These are phyloP conservation scores for Neurospora africana DNA, from an alignment of 495 filamentous ascomycete genomes.

Conservation along the genomic window DNA sequence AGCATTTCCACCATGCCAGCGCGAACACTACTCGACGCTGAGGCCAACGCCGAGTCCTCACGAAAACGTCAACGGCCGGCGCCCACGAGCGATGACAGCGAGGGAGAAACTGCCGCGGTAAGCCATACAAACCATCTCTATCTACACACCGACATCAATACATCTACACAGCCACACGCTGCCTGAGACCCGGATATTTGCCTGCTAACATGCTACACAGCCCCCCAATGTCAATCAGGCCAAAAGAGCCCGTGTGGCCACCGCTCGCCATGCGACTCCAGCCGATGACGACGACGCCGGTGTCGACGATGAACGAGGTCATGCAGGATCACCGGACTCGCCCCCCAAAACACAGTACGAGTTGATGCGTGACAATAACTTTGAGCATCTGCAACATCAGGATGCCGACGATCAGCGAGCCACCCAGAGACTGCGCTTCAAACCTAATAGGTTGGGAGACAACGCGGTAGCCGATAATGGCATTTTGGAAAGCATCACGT, in stretches of 20 bases:
- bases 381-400: conserved; percentile 42
- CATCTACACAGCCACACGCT: background rate
- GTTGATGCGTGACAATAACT: conserved; percentile 38
- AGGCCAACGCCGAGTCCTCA: conserved; percentile 13
- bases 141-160: background rate
- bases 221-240: background rate
- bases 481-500: conserved; percentile 72
- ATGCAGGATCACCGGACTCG: conserved; percentile 9
- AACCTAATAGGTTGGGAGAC: conserved; percentile 41
- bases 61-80: conserved; percentile 25
- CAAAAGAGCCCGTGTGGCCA: conserved; percentile 24
- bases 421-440: conserved; percentile 57
- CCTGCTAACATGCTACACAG: background rate
- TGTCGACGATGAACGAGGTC: conserved; percentile 6
- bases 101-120: conserved; percentile 25
- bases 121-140: background rate
- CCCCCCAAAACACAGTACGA: conserved; percentile 42
- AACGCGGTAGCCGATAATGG: conserved; percentile 74
- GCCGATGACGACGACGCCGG: conserved; percentile 31
- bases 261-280: conserved; percentile 26
- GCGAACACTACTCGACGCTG: background rate
- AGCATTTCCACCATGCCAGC: background rate
- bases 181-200: background rate
- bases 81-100: conserved; percentile 29
- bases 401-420: conserved; percentile 54